Evolutionary conservation across 202 grass and related monocot genomes (phyloP).

Genomic region (Bolboschoenoplectus hybrid): DNA sequence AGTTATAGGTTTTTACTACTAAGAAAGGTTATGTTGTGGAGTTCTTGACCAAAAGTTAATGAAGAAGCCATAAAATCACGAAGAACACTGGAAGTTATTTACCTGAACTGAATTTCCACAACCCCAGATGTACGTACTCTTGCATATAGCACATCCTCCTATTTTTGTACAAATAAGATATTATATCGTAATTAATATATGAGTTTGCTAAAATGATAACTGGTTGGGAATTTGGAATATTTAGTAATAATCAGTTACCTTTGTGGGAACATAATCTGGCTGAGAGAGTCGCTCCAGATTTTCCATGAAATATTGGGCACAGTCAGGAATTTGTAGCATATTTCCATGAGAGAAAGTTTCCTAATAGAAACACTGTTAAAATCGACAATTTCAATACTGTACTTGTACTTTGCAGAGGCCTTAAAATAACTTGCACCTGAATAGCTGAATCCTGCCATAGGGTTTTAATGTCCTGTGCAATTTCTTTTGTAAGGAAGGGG

Average conservation of each 20-base stretch:
- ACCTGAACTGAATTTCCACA: conserved; percentile 98
- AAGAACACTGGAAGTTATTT: conserved; percentile 5
- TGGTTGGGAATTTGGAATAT: conserved; percentile 5
- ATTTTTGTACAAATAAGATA: conserved; percentile 22
- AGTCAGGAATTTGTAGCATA: conserved; percentile 91
- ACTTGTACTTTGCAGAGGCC: conserved; percentile 24
- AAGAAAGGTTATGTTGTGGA: neutral
- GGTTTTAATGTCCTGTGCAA: conserved; percentile 58
- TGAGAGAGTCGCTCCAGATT: conserved; percentile 76
- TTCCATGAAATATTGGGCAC: conserved; percentile 96
- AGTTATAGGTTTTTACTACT: neutral
- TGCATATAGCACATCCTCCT: conserved; percentile 97
- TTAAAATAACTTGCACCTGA: conserved; percentile 58
- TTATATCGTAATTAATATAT: neutral
- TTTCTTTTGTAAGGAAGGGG: conserved; percentile 73
- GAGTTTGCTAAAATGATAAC: neutral
- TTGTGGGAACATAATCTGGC: conserved; percentile 81
- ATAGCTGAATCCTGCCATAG: conserved; percentile 90
- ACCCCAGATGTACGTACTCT: conserved; percentile 93
- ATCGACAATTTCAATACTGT: conserved; percentile 9
- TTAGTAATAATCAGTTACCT: conserved; percentile 43
- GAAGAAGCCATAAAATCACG: neutral
- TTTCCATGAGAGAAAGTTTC: conserved; percentile 84
- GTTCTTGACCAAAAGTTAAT: conserved; percentile 16
- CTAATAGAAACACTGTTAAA: conserved; percentile 47